Evolutionary conservation across 306 rosid genomes (phyloP), one percentile per base, ranked within the genome.

Genomic region (Trichosanthes truncata): DNA sequence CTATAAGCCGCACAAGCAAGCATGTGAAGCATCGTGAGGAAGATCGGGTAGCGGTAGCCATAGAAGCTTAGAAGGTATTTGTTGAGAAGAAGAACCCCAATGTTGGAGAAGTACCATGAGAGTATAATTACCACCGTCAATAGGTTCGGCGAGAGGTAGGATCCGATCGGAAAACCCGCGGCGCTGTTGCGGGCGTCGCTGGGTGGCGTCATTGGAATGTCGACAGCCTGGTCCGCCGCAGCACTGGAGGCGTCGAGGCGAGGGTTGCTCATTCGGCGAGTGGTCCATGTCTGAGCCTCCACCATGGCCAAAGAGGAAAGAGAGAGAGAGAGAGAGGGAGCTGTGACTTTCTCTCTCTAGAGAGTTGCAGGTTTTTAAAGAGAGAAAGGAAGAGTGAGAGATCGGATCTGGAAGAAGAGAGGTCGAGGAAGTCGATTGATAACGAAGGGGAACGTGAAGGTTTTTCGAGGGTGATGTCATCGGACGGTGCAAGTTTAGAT

Each of bases 1-100:
- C 90, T 86, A 78, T 87, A 90, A 5, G 84, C 86, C 6, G 91
- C 79, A 53, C 91, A 90, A 36, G 95, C 85, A 5, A 90, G 41
- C 95, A 90, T 90, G 78, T 90, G 95, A 20, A 90, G 92, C 92
- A 87, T 90, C 4, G 95, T 90, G 63, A 90, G 91, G 62, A 90
- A 90, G 82, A 90, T 90, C 1, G 95, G 95, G 84, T 78, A 90
- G 10, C 89, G 89, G 80, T 59, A 90, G 12, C 91, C 95, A 40
- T 90, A 82, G 82, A 80, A 80, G 79, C 91, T 89, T 68, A 90
- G 91, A 31, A 90, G 95, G 26, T 89, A 90, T 82, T 90, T 90
- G 89, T 90, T 90, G 33, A 90, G 90, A 5, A 90, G 86, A 36
- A 90, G 95, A 5, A 90, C 95, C 3, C 95, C 95, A 43, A 90